These are phyloP conservation scores for Candida loeiensis DNA, from an alignment of 805 yeast genomes.

Conservation along the genomic window DNA sequence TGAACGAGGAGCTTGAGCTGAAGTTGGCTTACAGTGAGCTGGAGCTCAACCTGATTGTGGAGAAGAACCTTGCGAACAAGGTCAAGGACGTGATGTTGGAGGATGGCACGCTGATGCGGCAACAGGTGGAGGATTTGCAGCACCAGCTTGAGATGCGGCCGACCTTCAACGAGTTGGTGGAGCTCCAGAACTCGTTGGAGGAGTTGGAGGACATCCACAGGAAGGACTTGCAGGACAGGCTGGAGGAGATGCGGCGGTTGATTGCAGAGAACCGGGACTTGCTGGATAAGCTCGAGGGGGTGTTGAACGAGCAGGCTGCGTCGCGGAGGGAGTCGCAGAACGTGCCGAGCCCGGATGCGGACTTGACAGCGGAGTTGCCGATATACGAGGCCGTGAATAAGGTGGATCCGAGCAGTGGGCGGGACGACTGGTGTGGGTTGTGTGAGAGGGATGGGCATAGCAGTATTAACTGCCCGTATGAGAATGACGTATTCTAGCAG, in stretches of 20 bases:
- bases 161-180: conserved; percentile 38
- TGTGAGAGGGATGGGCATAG: conserved; percentile 91
- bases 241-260: conserved; percentile 22
- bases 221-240: conserved; percentile 27
- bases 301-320: conserved; percentile 8
- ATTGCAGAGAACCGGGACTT: conserved; percentile 20
- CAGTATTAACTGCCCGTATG: conserved; percentile 85
- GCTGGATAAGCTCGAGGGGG: conserved; percentile 14
- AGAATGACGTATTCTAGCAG: conserved; percentile 49
- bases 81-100: conserved; percentile 10
- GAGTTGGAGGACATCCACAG: conserved; percentile 41
- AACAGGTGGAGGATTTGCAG: conserved; percentile 24
- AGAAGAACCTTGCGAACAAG: conserved; percentile 11
- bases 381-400: conserved; percentile 47
- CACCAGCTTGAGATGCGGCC: conserved; percentile 39
- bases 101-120: conserved; percentile 2
- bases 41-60: conserved; percentile 12
- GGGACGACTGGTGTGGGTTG: conserved; percentile 83
- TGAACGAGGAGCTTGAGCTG: conserved; percentile 11
- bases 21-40: conserved; percentile 10
- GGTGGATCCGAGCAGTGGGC: conserved; percentile 69
- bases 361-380: conserved; percentile 25
- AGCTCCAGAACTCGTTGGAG: conserved; percentile 41
- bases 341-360: neutral
- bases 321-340: conserved; percentile 3